Evolutionary conservation across 768 basidiomycete genomes (phyloP), one percentile per base, ranked within the genome.

Genomic region (Suillus fuscotomentosus): DNA sequence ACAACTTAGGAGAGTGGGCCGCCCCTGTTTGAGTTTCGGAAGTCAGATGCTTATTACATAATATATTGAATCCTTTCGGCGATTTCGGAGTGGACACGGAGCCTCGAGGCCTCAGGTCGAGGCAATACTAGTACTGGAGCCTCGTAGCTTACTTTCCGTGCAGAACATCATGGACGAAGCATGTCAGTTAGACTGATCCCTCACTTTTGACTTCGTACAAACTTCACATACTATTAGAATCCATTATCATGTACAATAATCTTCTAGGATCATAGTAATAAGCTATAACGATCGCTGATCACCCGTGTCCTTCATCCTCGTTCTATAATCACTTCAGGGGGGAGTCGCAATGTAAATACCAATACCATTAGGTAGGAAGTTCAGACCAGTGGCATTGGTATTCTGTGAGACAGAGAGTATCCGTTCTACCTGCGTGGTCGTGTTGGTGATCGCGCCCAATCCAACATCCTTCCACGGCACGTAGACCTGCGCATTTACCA

Each of bases 381-480:
- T 69, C 10, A 75, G 53, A 13, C 72, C 74, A 2, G 66, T 76
- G 31, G 24, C 59, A 8, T 72, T 72, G 10, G 65, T 65, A 15
- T 56, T 63, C 59, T 70, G 67, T 1, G 7, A 0, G 1, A 65
- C 67, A 1, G 70, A 65, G 13, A 71, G 41, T 11, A 69, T 17
- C 3, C 63, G 67, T 11, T 69, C 59, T 13, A 73, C 5, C 34
- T 74, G 70, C 17, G 65, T 61, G 41, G 66, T 68, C 24, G 42
- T 51, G 24, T 73, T 65, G 8, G 68, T 66, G 31, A 73, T 11
- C 2, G 8, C 0, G 0, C 60, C 65, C 1, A 75, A 24, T 9
- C 73, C 74, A 17, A 76, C 53, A 0, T 24, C 62, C 10, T 0
- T 31, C 68, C 69, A 76, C 3, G 73, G 64, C 3, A 73, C 66